Base-by-base conservation (phyloP, 1,284 basidiomycete species). In the Puccinia novopanici region DNA sequence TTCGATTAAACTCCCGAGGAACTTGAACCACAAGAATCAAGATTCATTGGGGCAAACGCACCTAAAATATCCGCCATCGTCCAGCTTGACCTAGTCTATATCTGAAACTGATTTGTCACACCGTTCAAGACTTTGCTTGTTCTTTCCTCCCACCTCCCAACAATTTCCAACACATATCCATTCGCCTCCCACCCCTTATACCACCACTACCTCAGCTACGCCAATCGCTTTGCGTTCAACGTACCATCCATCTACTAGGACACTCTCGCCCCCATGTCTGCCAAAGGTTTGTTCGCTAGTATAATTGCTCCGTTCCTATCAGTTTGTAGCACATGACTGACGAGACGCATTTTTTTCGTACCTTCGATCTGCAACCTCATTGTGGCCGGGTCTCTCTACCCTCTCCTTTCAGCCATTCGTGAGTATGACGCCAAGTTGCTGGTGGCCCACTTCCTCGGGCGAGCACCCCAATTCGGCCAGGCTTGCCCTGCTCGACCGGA, bases 371-470 rank as follows among this genome's bases (percentile, higher is more conserved):
- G 34, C 34, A 34, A 34, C 1, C 34, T 34, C 2, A 34, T 34
- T 34, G 34, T 34, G 34, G 34, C 34, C 34, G 34, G 34, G 34
- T 34, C 34, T 34, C 34, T 10, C 45, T 17, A 17, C 17, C 13
- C 22, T 3, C 27, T 50, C 3, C 19, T 27, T 73, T 37, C 71
- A 78, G 76, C 76, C 40, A 78, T 78, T 57, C 65, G 76, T 27
- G 76, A 78, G 30, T 78, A 78, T 50, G 76, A 78, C 54, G 76
- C 76, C 22, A 78, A 78, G 52, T 42, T 78, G 34, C 57, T 78
- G n/a, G 55, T 78, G 2, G 65, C 59, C 19, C 63, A 78, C 59
- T 78, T 67, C 65, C 57, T 78, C n/a, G 42, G 65, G 30, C 65
- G 76, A 59, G 76, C 76, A 12, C 76, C 76, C n/a, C 76, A 78